Percentiles rank a stretch among this genome's conserved stretches.
Conservation (phyloP, 2,329 filamentous ascomycete species). For the Fusarium sp. region DNA sequence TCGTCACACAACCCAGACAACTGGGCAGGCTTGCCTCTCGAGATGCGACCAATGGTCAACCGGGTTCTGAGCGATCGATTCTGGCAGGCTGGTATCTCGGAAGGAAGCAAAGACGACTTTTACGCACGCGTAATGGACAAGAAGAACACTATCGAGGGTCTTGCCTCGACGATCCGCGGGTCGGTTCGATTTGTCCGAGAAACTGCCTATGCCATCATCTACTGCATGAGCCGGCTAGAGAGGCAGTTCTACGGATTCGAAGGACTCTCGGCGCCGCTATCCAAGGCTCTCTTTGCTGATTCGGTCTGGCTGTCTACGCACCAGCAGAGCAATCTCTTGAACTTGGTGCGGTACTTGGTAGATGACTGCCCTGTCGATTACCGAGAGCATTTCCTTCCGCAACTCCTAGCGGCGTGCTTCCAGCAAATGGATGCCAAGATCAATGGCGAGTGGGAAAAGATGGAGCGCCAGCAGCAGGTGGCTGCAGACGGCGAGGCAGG, state of each 20-base stretch:
- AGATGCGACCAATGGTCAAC: slow-evolving; percentile 81
- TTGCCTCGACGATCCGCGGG: slow-evolving; percentile 92
- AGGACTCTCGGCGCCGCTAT: slow-evolving; percentile 84
- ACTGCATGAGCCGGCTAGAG: slow-evolving; percentile 89
- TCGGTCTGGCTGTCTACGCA: slow-evolving; percentile 87
- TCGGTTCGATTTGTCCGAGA: slow-evolving; percentile 91
- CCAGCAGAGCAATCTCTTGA: slow-evolving; percentile 92
- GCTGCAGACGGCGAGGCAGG: slow-evolving; percentile 77
- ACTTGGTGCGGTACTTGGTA: slow-evolving; percentile 87
- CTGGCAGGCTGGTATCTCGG: slow-evolving; percentile 98
- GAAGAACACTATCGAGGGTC: slow-evolving; percentile 88
- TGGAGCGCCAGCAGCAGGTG: slow-evolving; percentile 71
- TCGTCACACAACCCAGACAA: slow-evolving; percentile 88
- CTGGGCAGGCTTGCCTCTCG: slow-evolving; percentile 80
- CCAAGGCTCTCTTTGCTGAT: slow-evolving; percentile 85
- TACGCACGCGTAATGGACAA: slow-evolving; percentile 92
- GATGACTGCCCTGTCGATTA: slow-evolving; percentile 88
- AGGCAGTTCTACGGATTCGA: slow-evolving; percentile 90
- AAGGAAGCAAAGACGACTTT: slow-evolving; percentile 95
- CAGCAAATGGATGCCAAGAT: slow-evolving; percentile 89
- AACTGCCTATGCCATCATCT: slow-evolving; percentile 92
- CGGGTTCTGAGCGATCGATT: slow-evolving; percentile 93
- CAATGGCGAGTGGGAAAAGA: slow-evolving; percentile 83
- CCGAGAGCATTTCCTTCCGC: slow-evolving; percentile 83
- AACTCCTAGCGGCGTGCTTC: slow-evolving; percentile 84